A percentile compares a stretch with the other conserved stretches of the same genome.
Conservation (phyloP, 73 alveolate genomes). For the Breviolum minutum region DNA sequence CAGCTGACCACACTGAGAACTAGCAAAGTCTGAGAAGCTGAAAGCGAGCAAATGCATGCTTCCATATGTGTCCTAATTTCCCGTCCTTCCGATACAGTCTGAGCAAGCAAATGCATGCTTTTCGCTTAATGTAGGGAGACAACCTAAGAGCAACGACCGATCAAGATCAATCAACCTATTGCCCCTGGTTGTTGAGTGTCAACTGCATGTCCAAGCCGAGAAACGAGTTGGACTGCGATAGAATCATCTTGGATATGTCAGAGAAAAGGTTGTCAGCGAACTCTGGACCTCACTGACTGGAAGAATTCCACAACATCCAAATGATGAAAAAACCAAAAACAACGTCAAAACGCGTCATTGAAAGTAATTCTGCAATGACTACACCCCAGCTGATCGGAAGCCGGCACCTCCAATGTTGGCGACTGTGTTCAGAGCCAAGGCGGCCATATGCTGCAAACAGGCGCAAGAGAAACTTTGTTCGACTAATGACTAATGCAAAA, state of each 20-base stretch:
- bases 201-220: background rate
- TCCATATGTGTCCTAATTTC: background rate
- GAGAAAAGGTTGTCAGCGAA: slow-evolving; percentile 96
- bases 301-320: background rate
- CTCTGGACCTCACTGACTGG: slow-evolving; percentile 96
- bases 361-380: too few relatives aligned
- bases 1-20: too few relatives aligned
- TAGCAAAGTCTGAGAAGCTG: too few relatives aligned
- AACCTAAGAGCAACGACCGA: background rate
- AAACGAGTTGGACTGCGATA: slow-evolving; percentile 18
- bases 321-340: background rate
- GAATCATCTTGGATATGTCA: slow-evolving; percentile 84
- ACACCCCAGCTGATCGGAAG: too few relatives aligned
- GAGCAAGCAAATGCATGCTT: slow-evolving; percentile 64
- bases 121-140: slow-evolving; percentile 82
- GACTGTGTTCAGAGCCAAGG: slow-evolving; percentile 98
- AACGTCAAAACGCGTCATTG: too few relatives aligned
- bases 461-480: background rate
- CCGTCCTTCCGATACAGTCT: slow-evolving; percentile 82
- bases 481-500: too few relatives aligned
- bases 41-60: too few relatives aligned
- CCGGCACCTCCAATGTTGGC: slow-evolving; percentile 98
- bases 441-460: slow-evolving; percentile 96
- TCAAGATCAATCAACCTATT: background rate
- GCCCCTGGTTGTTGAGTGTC: background rate